These are phyloP conservation scores for Saussurea involucrata DNA, from an alignment of 129 eudicot species.

Conservation along the genomic window DNA sequence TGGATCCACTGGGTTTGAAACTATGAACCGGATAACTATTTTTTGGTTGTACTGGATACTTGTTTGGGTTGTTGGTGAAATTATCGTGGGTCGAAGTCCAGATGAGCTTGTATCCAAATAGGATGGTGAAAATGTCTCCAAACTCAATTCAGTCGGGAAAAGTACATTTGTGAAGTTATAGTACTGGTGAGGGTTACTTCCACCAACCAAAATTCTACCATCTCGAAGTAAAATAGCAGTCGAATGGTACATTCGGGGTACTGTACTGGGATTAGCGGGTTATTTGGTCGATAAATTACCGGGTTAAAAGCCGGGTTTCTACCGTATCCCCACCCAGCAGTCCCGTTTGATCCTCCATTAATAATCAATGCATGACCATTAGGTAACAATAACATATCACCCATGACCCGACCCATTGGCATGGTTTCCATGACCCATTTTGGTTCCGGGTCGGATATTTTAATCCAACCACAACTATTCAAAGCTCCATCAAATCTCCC, in stretches of 20 bases:
- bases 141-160: slow-evolving; percentile 60
- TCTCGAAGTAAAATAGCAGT: slow-evolving; percentile 56
- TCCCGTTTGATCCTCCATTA: slow-evolving; percentile 52
- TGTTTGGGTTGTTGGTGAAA: slow-evolving; percentile 33
- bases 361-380: slow-evolving; percentile 52
- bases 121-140: slow-evolving; percentile 74
- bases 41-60: slow-evolving; percentile 29
- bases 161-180: slow-evolving; percentile 54
- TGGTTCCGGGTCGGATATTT: slow-evolving; percentile 51
- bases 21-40: slow-evolving; percentile 33
- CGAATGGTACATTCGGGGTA: slow-evolving; percentile 72
- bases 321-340: slow-evolving; percentile 63
- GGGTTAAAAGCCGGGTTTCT: slow-evolving; percentile 61
- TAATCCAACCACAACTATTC: slow-evolving; percentile 53
- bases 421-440: slow-evolving; percentile 65
- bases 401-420: slow-evolving; percentile 70
- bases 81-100: slow-evolving; percentile 44
- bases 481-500: slow-evolving; percentile 45
- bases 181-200: slow-evolving; percentile 55
- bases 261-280: slow-evolving; percentile 20
- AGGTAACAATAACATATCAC: slow-evolving; percentile 66
- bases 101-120: slow-evolving; percentile 33
- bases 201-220: slow-evolving; percentile 62
- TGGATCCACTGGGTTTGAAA: slow-evolving; percentile 18
- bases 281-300: slow-evolving; percentile 43